A percentile compares a stretch with the other conserved stretches of the same genome.
Evolutionary conservation across 148 eudicot genomes (phyloP).

Genomic region (Polygonum aviculare): DNA sequence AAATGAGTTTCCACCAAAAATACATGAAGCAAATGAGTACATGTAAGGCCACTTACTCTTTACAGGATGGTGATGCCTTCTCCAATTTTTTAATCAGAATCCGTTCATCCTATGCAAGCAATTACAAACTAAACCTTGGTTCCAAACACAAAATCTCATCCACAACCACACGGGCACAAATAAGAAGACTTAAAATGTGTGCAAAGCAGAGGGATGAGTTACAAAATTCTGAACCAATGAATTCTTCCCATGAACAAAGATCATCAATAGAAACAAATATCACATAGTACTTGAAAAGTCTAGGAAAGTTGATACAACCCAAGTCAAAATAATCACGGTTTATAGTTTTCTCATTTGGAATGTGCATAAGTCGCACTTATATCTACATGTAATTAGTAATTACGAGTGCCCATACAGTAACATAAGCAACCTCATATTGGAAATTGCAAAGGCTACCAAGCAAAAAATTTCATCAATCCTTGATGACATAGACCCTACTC

Average conservation of each 20-base stretch:
- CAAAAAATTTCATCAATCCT: neutral
- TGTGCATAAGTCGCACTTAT: neutral
- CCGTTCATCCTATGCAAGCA: conserved; percentile 55
- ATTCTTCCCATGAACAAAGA: neutral
- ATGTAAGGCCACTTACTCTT: conserved; percentile 51
- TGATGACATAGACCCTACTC: neutral
- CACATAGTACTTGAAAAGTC: neutral
- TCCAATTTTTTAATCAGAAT: conserved; percentile 62
- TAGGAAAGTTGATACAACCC: neutral
- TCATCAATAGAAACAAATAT: neutral
- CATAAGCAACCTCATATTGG: neutral
- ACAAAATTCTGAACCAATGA: neutral
- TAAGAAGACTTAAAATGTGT: neutral
- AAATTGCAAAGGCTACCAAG: neutral
- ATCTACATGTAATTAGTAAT: neutral
- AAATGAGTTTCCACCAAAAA: neutral
- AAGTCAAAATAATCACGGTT: neutral
- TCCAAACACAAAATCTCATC: too few species aligned
- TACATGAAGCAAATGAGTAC: neutral
- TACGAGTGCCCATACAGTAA: neutral
- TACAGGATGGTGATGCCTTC: conserved; percentile 51
- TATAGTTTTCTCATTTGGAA: neutral
- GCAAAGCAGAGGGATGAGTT: neutral
- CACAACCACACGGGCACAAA: too few species aligned
- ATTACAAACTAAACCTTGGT: neutral